Conservation (phyloP, 2,329 filamentous ascomycete genomes). For the Cladosporium sp. region DNA sequence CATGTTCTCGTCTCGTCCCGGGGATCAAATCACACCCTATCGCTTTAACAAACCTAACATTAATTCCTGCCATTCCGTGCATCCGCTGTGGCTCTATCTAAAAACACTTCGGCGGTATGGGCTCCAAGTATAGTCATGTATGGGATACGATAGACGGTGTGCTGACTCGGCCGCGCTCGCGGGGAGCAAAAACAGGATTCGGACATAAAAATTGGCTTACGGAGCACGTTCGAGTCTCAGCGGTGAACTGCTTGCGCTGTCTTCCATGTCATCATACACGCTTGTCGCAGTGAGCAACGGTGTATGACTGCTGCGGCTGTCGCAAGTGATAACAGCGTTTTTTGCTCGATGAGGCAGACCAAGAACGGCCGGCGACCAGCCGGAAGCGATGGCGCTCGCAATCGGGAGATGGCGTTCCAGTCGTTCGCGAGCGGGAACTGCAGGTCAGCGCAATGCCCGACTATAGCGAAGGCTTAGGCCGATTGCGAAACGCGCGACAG, state of each 20-base stretch:
- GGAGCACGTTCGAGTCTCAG: neutral
- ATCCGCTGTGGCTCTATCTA: neutral
- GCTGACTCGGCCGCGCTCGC: conserved; percentile 1
- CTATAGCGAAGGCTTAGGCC: conserved; percentile 5
- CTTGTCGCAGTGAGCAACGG: neutral
- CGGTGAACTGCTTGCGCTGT: conserved; percentile 6
- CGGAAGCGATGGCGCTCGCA: conserved; percentile 7
- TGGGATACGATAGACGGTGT: conserved; percentile 9
- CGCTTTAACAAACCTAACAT: neutral
- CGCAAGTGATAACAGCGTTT: neutral
- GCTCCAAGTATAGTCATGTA: conserved; percentile 16
- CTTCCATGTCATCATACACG: conserved; percentile 7
- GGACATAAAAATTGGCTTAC: conserved; percentile 3
- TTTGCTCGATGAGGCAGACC: neutral
- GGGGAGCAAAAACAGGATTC: neutral
- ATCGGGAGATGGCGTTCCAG: neutral
- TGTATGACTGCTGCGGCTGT: neutral
- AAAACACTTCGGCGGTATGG: neutral
- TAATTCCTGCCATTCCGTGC: neutral
- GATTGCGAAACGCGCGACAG: conserved; percentile 9
- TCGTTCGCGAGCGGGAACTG: neutral
- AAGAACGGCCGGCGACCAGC: neutral
- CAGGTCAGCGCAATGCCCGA: conserved; percentile 13
- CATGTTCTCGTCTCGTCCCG: neutral
- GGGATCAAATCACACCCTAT: neutral